A percentile compares a stretch with the other conserved stretches of the same genome.
Evolutionary conservation across 495 filamentous ascomycete genomes (phyloP).

Genomic region (Astrocystis sublimbata): DNA sequence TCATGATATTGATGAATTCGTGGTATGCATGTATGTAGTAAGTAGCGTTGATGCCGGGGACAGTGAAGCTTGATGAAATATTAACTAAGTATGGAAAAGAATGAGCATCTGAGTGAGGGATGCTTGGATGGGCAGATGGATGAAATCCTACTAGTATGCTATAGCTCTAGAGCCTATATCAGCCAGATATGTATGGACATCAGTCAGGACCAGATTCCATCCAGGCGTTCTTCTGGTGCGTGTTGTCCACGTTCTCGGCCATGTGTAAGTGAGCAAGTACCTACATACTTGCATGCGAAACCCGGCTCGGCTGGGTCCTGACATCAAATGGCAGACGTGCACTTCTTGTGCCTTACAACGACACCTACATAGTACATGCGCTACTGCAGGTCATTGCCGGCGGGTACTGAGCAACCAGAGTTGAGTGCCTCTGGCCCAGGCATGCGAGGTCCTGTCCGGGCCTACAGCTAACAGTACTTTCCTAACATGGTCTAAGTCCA

Average conservation of each 20-base stretch:
- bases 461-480: neutral
- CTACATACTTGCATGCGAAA: neutral
- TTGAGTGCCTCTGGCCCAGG: neutral
- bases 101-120: neutral
- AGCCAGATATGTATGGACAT: neutral
- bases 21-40: neutral
- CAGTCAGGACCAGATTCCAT: too few relatives aligned
- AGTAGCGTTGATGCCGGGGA: neutral
- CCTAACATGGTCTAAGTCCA: conserved; percentile 1
- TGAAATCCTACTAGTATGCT: neutral
- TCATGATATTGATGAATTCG: neutral
- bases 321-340: neutral
- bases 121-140: neutral
- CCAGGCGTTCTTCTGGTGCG: neutral
- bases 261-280: too few relatives aligned
- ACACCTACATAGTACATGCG: conserved; percentile 6
- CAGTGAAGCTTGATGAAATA: neutral
- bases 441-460: too few relatives aligned
- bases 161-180: neutral
- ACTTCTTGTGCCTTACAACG: conserved; percentile 5
- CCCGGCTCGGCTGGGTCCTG: neutral
- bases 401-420: neutral
- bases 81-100: too few relatives aligned
- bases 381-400: conserved; percentile 21
- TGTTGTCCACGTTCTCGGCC: neutral